These are phyloP conservation scores for Colletotrichum sp. DNA, from an alignment of 2,329 filamentous ascomycete genomes.

Conservation along the genomic window DNA sequence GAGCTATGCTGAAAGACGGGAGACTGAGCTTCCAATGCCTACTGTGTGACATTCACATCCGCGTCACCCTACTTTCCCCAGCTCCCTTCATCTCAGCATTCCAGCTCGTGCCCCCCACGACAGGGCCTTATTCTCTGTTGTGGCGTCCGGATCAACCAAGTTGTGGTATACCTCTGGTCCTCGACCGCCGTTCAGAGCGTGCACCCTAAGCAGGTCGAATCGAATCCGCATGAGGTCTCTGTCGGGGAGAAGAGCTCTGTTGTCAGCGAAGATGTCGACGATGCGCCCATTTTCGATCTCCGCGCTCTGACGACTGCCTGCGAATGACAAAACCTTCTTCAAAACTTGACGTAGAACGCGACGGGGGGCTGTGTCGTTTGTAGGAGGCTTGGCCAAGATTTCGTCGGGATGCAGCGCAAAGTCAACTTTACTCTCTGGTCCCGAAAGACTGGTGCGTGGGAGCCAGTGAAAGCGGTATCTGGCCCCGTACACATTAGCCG, in stretches of 20 bases:
- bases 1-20: fast-evolving
- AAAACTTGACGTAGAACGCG: background rate
- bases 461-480: background rate
- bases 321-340: fast-evolving
- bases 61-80: fast-evolving
- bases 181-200: background rate
- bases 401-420: background rate
- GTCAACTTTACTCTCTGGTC: background rate
- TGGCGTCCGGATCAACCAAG: background rate
- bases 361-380: background rate
- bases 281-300: background rate
- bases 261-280: background rate
- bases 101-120: fast-evolving
- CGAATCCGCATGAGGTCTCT: background rate
- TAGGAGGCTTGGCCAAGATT: background rate
- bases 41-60: background rate
- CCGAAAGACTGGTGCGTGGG: background rate
- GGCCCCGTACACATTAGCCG: fast-evolving
- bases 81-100: background rate
- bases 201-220: background rate
- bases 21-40: background rate
- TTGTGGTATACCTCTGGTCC: background rate
- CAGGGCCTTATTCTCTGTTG: fast-evolving
- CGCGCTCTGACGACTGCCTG: background rate
- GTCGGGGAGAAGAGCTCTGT: background rate